phyloP scores from a whole-genome alignment of 2,329 filamentous ascomycete species.

The Neurospora crassa region DNA sequence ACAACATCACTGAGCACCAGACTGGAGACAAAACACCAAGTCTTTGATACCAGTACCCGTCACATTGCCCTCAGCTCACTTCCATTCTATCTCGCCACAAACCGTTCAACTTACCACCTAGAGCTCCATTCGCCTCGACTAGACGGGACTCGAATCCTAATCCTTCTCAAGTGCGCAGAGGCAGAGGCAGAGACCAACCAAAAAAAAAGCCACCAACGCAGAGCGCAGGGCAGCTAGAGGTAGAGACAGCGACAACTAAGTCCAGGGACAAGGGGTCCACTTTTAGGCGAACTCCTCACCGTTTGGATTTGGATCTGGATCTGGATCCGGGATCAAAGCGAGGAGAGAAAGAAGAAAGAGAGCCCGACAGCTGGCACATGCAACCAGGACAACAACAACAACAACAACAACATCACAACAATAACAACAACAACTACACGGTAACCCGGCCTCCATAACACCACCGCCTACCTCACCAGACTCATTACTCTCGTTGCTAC shows the following conservation, averaged over 20 bases:
- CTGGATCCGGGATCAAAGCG: background rate
- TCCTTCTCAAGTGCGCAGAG: background rate
- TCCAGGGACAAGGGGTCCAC: background rate
- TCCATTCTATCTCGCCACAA: background rate
- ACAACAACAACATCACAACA: background rate
- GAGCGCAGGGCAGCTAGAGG: background rate
- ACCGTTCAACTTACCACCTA: background rate
- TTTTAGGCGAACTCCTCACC: background rate
- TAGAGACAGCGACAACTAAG: background rate
- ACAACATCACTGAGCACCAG: background rate
- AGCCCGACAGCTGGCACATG: background rate
- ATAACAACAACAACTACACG: background rate
- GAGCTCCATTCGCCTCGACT: background rate
- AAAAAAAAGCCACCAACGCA: background rate
- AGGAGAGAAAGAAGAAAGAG: background rate
- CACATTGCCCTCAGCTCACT: background rate
- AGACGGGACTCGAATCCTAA: background rate
- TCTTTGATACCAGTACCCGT: background rate
- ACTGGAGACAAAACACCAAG: background rate
- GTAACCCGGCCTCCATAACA: background rate
- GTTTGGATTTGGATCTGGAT: background rate
- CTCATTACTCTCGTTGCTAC: background rate
- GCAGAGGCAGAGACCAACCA: background rate
- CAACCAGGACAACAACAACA: background rate
- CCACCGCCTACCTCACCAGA: background rate